Evolutionary conservation across 495 filamentous ascomycete species (phyloP).

Genomic region (Penicillium odoratum): DNA sequence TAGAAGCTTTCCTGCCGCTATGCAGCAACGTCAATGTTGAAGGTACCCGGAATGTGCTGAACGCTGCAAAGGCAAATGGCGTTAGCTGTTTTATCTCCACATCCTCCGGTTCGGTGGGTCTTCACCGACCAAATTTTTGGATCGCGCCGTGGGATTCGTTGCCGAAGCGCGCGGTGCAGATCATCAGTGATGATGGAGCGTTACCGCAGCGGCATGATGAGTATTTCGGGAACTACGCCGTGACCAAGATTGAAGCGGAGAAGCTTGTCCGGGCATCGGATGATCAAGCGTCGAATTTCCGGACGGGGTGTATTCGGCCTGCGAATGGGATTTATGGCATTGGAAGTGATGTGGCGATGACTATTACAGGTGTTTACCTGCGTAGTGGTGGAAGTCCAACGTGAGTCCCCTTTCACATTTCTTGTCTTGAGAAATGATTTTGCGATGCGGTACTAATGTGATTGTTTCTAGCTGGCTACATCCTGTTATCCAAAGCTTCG

Average conservation of each 20-base stretch:
- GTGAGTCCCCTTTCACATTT: slow-evolving; percentile 21
- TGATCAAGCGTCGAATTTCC: slow-evolving; percentile 38
- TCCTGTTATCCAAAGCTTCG: slow-evolving; percentile 54
- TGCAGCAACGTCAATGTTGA: slow-evolving; percentile 54
- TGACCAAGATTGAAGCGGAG: slow-evolving; percentile 56
- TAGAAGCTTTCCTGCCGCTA: slow-evolving; percentile 42
- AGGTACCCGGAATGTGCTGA: slow-evolving; percentile 52
- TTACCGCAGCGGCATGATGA: slow-evolving; percentile 44
- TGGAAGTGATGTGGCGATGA: slow-evolving; percentile 47
- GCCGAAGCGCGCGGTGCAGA: slow-evolving; percentile 42
- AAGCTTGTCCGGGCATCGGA: slow-evolving; percentile 50
- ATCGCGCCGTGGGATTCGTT: slow-evolving; percentile 46
- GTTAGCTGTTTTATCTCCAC: slow-evolving; percentile 56
- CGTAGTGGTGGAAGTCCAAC: slow-evolving; percentile 36
- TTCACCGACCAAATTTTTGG: slow-evolving; percentile 48
- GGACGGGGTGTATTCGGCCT: slow-evolving; percentile 58
- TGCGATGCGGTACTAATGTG: too few species aligned
- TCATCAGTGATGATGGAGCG: slow-evolving; percentile 46
- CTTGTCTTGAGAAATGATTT: too few species aligned
- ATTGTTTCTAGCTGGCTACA: slow-evolving; percentile 41
- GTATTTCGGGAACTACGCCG: slow-evolving; percentile 59
- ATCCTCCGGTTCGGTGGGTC: slow-evolving; percentile 52
- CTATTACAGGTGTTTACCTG: slow-evolving; percentile 44
- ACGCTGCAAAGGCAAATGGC: slow-evolving; percentile 44
- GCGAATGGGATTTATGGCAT: slow-evolving; percentile 61